phyloP scores from a whole-genome alignment of 148 eudicot species.

The Cornus controversa region DNA sequence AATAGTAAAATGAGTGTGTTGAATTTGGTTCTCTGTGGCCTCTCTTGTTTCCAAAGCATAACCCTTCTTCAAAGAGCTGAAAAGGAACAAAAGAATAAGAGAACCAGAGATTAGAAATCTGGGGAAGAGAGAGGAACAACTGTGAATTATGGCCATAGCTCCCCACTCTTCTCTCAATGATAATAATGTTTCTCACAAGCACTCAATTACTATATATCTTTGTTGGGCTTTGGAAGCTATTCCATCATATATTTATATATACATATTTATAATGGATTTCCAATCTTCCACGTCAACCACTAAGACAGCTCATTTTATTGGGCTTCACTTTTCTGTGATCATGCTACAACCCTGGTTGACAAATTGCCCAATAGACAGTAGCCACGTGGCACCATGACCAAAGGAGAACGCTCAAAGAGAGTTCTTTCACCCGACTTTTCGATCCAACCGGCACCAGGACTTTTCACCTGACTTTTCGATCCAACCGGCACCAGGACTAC shows the following conservation, averaged over 20 bases:
- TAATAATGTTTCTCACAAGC: background rate
- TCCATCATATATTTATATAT: too few species aligned
- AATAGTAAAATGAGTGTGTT: constrained; percentile 25
- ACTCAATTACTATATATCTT: background rate
- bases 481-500: too few species aligned
- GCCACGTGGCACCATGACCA: background rate
- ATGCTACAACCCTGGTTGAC: background rate
- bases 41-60: constrained; percentile 15
- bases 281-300: constrained; percentile 9
- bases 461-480: too few species aligned
- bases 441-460: too few species aligned
- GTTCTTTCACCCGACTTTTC: too few species aligned
- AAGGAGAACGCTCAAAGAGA: too few species aligned
- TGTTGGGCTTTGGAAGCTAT: background rate
- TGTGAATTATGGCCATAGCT: background rate
- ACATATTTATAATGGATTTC: background rate
- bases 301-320: background rate
- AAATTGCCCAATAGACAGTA: background rate
- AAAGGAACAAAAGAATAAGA: constrained; percentile 1
- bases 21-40: background rate
- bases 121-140: background rate
- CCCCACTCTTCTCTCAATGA: background rate
- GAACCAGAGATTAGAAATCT: background rate
- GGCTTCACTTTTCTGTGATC: too few species aligned
- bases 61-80: constrained; percentile 12